Conservation (phyloP, 2,329 filamentous ascomycete species). For the Verticillium klebahnii region DNA sequence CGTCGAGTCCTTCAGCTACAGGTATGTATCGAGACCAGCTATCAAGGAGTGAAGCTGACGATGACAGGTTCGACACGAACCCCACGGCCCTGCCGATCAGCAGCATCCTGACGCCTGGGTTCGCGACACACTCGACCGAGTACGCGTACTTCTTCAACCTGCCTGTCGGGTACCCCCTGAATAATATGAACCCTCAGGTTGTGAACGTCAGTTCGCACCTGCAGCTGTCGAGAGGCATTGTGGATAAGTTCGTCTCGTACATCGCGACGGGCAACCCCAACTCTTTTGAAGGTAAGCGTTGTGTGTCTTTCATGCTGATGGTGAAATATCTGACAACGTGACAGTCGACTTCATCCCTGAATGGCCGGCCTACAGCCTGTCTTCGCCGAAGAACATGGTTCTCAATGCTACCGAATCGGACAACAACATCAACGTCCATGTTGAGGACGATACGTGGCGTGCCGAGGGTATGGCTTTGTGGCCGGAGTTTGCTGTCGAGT, state of each 20-base stretch:
- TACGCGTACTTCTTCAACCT: slow-evolving; percentile 15
- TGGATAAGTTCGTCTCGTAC: slow-evolving; percentile 11
- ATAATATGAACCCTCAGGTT: slow-evolving; percentile 11
- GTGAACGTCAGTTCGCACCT: slow-evolving; percentile 10
- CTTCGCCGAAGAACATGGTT: slow-evolving; percentile 12
- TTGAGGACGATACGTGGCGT: slow-evolving; percentile 11
- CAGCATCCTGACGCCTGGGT: slow-evolving; percentile 9
- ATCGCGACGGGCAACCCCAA: slow-evolving; percentile 13
- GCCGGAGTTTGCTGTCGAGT: neutral
- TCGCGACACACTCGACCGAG: slow-evolving; percentile 13
- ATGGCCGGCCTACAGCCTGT: slow-evolving; percentile 11
- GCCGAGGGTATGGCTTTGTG: slow-evolving; percentile 7
- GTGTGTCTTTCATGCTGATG: neutral
- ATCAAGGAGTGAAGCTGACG: neutral
- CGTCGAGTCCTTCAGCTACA: slow-evolving; percentile 10
- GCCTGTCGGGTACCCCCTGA: slow-evolving; percentile 11
- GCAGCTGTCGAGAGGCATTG: slow-evolving; percentile 9
- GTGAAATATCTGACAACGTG: neutral
- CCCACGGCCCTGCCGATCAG: slow-evolving; percentile 12
- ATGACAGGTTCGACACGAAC: slow-evolving; percentile 14
- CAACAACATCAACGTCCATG: slow-evolving; percentile 10
- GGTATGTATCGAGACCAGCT: neutral
- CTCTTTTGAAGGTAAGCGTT: neutral
- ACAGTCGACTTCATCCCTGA: slow-evolving; percentile 8
- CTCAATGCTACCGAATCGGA: slow-evolving; percentile 12